Conservation (phyloP, 2,329 filamentous ascomycete genomes). For the Colletotrichum endophyticum region DNA sequence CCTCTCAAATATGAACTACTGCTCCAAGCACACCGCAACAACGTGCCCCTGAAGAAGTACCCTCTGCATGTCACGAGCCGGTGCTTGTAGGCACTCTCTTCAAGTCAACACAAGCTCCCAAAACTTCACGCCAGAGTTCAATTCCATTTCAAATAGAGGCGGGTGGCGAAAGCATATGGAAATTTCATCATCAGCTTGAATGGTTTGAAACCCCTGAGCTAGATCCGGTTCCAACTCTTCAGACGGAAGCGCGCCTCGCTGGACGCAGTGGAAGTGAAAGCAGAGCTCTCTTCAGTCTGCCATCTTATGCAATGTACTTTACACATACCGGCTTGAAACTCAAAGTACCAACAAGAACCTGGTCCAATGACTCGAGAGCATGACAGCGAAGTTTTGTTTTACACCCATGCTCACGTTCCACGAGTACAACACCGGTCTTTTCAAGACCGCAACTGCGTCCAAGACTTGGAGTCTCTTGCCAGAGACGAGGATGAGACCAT, state of each 20-base stretch:
- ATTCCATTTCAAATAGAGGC: background rate
- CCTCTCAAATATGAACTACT: background rate
- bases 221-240: background rate
- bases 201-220: background rate
- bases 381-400: background rate
- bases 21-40: rapidly evolving
- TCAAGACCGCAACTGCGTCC: background rate
- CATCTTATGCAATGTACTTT: background rate
- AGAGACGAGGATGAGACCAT: background rate
- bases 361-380: background rate
- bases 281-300: background rate
- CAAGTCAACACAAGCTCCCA: background rate
- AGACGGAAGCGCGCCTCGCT: background rate
- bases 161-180: background rate
- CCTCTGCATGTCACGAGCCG: background rate
- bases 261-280: background rate
- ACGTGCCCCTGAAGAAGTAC: background rate
- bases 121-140: background rate
- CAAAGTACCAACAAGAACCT: background rate
- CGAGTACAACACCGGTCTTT: background rate
- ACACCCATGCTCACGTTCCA: background rate
- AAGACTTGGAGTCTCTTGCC: background rate
- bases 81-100: background rate
- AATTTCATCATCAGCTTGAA: background rate
- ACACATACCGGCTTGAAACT: background rate